A percentile compares a stretch with the other conserved stretches of the same genome.
Conservation (phyloP, 2,329 filamentous ascomycete species). For the Colletotrichum siamense region DNA sequence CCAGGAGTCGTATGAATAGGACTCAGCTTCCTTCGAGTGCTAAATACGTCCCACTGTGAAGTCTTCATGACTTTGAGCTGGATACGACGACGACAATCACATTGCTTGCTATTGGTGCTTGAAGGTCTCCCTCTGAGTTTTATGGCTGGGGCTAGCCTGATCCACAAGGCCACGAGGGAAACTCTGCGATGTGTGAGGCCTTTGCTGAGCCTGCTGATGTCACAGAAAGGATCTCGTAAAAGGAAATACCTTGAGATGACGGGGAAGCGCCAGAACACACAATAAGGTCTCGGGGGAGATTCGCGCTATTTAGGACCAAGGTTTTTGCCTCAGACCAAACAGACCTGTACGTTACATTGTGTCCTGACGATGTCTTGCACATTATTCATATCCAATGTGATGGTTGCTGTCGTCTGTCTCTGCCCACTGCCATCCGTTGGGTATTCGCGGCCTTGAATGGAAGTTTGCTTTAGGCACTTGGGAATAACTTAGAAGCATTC, state of each 20-base stretch:
- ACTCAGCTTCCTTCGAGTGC: accelerated
- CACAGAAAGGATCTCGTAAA: not conserved
- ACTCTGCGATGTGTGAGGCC: not conserved
- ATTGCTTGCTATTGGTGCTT: no score
- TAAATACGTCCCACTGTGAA: not conserved
- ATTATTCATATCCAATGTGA: accelerated
- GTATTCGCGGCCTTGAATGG: accelerated
- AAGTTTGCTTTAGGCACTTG: no score
- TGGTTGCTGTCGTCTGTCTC: no score
- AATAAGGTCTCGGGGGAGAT: accelerated
- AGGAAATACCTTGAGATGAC: not conserved
- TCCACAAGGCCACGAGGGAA: not conserved
- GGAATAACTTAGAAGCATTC: accelerated
- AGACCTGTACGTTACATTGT: not conserved
- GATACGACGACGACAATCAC: no score
- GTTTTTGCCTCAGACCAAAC: not conserved
- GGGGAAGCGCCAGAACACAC: not conserved
- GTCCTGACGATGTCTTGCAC: not conserved
- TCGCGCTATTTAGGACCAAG: accelerated
- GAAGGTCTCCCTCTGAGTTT: no score
- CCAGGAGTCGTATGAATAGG: accelerated
- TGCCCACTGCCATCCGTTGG: not conserved
- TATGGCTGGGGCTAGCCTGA: accelerated
- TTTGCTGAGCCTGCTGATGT: not conserved
- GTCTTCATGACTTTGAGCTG: accelerated